Conservation (phyloP, 1,284 basidiomycete species). For the Fomitopsis pinicola region DNA sequence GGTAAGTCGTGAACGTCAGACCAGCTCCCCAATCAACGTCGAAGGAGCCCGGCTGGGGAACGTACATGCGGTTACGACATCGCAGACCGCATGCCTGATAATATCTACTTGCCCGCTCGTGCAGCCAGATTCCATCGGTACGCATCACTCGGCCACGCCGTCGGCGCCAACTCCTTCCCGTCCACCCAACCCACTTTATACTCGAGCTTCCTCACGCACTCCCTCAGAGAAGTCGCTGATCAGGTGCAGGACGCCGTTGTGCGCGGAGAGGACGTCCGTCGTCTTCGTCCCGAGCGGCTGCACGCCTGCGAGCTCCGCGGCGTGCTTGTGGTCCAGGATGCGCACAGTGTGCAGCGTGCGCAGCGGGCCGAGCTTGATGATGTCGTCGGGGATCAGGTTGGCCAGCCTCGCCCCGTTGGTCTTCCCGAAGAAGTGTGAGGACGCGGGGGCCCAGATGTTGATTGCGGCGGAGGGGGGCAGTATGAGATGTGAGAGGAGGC, state of each 20-base stretch:
- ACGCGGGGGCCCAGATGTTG: slow-evolving; percentile 11
- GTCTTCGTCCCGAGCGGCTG: not conserved
- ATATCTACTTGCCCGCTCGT: not conserved
- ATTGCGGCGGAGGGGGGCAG: slow-evolving; percentile 8
- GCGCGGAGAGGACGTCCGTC: slow-evolving; percentile 8
- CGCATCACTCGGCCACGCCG: slow-evolving; percentile 4
- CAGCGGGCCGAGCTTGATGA: slow-evolving; percentile 8
- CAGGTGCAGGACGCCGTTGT: slow-evolving; percentile 12
- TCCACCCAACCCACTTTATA: not conserved
- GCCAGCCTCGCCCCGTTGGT: not conserved
- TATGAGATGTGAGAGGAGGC: slow-evolving; percentile 11
- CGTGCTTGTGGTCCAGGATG: slow-evolving; percentile 3
- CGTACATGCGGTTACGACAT: no score
- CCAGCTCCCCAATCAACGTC: no score
- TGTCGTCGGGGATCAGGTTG: slow-evolving; percentile 10
- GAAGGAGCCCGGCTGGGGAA: no score
- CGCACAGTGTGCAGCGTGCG: slow-evolving; percentile 10
- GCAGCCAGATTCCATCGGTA: slow-evolving; percentile 3
- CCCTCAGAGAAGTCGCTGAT: slow-evolving; percentile 10
- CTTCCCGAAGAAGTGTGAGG: not conserved
- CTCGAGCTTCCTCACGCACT: not conserved
- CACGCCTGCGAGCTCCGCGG: not conserved
- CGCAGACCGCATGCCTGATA: no score
- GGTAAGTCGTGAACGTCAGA: no score
- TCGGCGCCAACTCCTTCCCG: not conserved